Conservation (phyloP, 2,329 filamentous ascomycete species). For the Apiospora arundinis region DNA sequence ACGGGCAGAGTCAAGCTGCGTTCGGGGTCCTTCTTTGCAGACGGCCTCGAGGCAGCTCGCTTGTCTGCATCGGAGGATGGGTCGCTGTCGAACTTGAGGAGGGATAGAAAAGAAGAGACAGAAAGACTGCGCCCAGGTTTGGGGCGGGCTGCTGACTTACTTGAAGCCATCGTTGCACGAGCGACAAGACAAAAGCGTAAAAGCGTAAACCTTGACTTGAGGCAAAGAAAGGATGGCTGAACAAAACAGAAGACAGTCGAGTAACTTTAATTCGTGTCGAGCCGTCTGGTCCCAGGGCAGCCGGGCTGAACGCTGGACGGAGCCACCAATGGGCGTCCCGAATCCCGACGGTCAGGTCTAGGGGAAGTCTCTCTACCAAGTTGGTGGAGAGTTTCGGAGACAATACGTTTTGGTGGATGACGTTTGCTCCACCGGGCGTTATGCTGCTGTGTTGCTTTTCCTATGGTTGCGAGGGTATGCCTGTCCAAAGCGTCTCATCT, state of each 20-base stretch:
- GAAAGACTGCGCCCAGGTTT: slow-evolving; percentile 25
- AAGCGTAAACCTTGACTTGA: slow-evolving; percentile 21
- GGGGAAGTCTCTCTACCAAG: slow-evolving; percentile 19
- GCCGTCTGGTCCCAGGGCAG: slow-evolving; percentile 9
- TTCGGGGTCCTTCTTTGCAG: slow-evolving; percentile 8
- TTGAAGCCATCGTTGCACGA: slow-evolving; percentile 28
- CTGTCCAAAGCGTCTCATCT: slow-evolving; percentile 14
- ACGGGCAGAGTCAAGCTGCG: slow-evolving; percentile 8
- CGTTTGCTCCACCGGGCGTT: slow-evolving; percentile 21
- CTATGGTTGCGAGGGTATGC: slow-evolving; percentile 11
- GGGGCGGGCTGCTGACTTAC: slow-evolving; percentile 28
- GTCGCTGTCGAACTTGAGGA: slow-evolving; percentile 23
- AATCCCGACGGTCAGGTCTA: slow-evolving; percentile 21
- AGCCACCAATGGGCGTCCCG: slow-evolving; percentile 19
- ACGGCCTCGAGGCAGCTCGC: not conserved
- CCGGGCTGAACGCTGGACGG: slow-evolving; percentile 2
- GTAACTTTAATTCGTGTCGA: slow-evolving; percentile 17
- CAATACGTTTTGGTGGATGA: slow-evolving; percentile 20
- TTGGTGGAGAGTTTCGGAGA: slow-evolving; percentile 21
- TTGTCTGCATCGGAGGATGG: slow-evolving; percentile 16
- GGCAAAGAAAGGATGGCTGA: slow-evolving; percentile 1
- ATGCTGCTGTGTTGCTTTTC: slow-evolving; percentile 21
- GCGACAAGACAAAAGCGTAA: slow-evolving; percentile 1
- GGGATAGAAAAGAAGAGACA: slow-evolving; percentile 23
- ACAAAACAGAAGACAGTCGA: slow-evolving; percentile 18